Percentiles rank a stretch among this genome's conserved stretches.
Conservation (phyloP, 106 monocot genomes). For the Ottelia alismoides region DNA sequence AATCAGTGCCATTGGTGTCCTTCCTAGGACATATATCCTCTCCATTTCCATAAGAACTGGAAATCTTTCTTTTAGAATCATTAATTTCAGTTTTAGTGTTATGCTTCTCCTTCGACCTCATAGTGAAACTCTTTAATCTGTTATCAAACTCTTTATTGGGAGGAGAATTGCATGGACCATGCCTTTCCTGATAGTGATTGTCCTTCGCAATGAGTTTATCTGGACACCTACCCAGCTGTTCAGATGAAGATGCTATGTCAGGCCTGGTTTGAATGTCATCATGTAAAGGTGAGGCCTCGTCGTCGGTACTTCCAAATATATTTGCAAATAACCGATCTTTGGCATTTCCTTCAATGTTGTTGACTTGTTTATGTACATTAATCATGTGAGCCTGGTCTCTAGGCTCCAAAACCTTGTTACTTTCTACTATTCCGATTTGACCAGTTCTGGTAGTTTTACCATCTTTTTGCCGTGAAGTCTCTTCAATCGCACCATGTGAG, state of each 20-base stretch:
- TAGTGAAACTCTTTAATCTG: too few species aligned
- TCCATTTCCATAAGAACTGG: conserved; percentile 8
- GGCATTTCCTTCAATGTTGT: conserved; percentile 4
- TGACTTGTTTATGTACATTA: conserved; percentile 11
- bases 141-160: conserved; percentile 13
- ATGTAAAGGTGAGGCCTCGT: conserved; percentile 11
- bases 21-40: conserved; percentile 11
- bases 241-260: conserved; percentile 5
- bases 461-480: conserved; percentile 9
- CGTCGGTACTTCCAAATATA: conserved; percentile 11
- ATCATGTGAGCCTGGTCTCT: conserved; percentile 8
- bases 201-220: too few species aligned
- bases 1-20: conserved; percentile 7
- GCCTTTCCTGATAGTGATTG: too few species aligned
- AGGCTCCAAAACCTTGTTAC: conserved; percentile 12
- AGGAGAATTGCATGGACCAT: too few species aligned
- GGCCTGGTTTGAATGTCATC: conserved; percentile 5
- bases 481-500: conserved; percentile 26
- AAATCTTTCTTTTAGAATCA: conserved; percentile 18
- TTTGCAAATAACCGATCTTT: conserved; percentile 16
- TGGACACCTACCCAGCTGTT: conserved; percentile 11
- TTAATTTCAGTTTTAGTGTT: conserved; percentile 16
- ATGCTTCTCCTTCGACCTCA: conserved; percentile 7
- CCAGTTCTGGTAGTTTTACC: conserved; percentile 7
- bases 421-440: conserved; percentile 15